Percentiles rank a stretch among this genome's conserved stretches.
These are phyloP conservation scores for Fusarium sp. DNA, from an alignment of 2,329 filamentous ascomycete genomes.

Conservation along the genomic window DNA sequence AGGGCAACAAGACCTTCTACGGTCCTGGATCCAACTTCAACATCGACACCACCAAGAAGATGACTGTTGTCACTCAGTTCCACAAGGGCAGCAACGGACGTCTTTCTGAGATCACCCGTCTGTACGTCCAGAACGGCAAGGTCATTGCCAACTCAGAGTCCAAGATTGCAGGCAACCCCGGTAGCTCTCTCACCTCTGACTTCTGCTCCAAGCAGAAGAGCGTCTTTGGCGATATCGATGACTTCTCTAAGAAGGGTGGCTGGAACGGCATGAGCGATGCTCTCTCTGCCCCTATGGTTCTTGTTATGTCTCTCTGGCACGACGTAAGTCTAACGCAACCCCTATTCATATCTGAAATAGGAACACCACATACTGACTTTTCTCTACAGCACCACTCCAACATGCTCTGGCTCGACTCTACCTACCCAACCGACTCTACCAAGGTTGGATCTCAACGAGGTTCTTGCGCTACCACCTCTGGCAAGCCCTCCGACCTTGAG, in stretches of 20 bases:
- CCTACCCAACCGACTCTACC: slow-evolving; percentile 63
- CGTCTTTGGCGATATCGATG: slow-evolving; percentile 63
- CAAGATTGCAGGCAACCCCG: slow-evolving; percentile 50
- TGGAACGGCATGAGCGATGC: slow-evolving; percentile 64
- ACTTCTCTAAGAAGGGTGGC: slow-evolving; percentile 67
- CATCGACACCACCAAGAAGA: slow-evolving; percentile 66
- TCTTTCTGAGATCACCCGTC: slow-evolving; percentile 69
- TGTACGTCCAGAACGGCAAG: slow-evolving; percentile 71
- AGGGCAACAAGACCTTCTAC: slow-evolving; percentile 72
- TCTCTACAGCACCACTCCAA: slow-evolving; percentile 61
- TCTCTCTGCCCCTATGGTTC: slow-evolving; percentile 55
- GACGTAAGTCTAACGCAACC: slow-evolving; percentile 55
- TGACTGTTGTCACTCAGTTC: slow-evolving; percentile 77
- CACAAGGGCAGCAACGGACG: slow-evolving; percentile 57
- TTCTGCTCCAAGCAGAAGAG: slow-evolving; percentile 70
- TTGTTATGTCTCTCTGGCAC: slow-evolving; percentile 67
- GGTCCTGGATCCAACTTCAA: slow-evolving; percentile 62
- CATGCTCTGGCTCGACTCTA: slow-evolving; percentile 81
- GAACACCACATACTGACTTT: slow-evolving; percentile 4
- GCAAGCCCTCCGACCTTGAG: slow-evolving; percentile 57
- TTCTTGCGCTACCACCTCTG: slow-evolving; percentile 61
- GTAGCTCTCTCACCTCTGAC: slow-evolving; percentile 62
- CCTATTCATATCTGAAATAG: neutral
- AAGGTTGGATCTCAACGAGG: slow-evolving; percentile 63
- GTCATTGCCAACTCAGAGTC: slow-evolving; percentile 65